phyloP scores from a whole-genome alignment of 78 protist species.

The Dictyostelium brefeldianum region DNA sequence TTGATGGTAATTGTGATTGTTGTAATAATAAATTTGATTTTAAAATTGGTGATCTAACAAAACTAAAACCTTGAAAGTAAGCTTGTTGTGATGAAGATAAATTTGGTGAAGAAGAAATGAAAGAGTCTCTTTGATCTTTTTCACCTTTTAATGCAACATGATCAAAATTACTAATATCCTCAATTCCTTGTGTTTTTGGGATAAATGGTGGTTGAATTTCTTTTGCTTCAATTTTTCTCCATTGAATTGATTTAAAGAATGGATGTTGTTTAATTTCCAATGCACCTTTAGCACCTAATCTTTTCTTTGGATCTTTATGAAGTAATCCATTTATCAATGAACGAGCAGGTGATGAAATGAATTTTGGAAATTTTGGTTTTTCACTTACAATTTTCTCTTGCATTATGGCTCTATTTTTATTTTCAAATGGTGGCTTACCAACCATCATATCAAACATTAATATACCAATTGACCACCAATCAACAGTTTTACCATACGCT shows the following conservation, averaged over 20 bases:
- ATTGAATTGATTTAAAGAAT: constrained; percentile 76
- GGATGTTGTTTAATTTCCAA: constrained; percentile 78
- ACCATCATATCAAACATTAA: constrained; percentile 91
- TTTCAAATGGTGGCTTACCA: constrained; percentile 84
- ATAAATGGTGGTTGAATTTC: constrained; percentile 63
- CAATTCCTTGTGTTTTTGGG: constrained; percentile 27
- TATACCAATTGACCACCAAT: constrained; percentile 96
- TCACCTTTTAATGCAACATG: not conserved
- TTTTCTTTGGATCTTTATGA: constrained; percentile 81
- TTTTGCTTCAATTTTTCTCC: constrained; percentile 48
- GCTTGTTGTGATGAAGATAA: constrained; percentile 57
- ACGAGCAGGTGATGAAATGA: constrained; percentile 53
- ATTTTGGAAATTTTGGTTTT: constrained; percentile 61
- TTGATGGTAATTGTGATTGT: too few species aligned
- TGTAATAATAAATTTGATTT: too few species aligned
- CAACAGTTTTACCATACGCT: constrained; percentile 61
- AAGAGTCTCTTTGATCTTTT: not conserved
- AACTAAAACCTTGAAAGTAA: constrained; percentile 41
- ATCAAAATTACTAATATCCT: constrained; percentile 53
- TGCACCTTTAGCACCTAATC: constrained; percentile 84
- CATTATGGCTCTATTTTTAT: constrained; percentile 6
- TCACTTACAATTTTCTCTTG: constrained; percentile 48
- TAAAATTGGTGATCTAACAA: constrained; percentile 22
- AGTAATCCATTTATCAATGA: constrained; percentile 76
- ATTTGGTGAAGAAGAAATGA: constrained; percentile 13